phyloP scores from a whole-genome alignment of 2,329 filamentous ascomycete genomes.

The Clonostachys byssicola region DNA sequence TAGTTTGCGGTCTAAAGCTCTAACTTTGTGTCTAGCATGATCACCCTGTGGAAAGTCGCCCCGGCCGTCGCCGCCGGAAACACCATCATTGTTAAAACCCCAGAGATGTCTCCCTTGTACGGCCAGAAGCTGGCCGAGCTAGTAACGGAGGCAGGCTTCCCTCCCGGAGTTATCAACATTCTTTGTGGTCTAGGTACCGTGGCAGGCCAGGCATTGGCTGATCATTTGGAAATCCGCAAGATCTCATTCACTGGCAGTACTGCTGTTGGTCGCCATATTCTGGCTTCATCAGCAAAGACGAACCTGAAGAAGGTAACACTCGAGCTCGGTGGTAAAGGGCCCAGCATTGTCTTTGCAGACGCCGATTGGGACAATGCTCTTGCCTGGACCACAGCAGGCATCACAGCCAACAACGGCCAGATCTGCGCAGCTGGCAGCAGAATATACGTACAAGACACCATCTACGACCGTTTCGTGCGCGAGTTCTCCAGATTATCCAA shows the following conservation, averaged over 20 bases:
- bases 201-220: conserved; percentile 55
- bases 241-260: conserved; percentile 74
- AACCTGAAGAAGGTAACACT: conserved; percentile 60
- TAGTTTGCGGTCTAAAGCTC: no score
- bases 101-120: conserved; percentile 46
- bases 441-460: conserved; percentile 43
- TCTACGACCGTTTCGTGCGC: conserved; percentile 1
- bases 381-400: conserved; percentile 21
- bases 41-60: conserved; percentile 12
- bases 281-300: conserved; percentile 62
- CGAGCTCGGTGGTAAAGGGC: conserved; percentile 62
- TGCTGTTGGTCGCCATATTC: conserved; percentile 64
- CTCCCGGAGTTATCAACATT: conserved; percentile 69
- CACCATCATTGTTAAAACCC: conserved; percentile 45
- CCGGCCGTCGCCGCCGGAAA: conserved; percentile 43
- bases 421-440: conserved; percentile 50
- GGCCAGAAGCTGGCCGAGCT: conserved; percentile 45
- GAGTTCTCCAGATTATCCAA: neutral
- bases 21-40: no score
- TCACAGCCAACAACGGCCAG: conserved; percentile 33
- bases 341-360: conserved; percentile 59
- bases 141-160: conserved; percentile 69
- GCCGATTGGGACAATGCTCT: conserved; percentile 61
- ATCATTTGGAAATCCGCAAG: conserved; percentile 66
- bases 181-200: conserved; percentile 65